These are phyloP conservation scores for Leishmania lainsoni DNA, from an alignment of 208 protist species.

Conservation along the genomic window DNA sequence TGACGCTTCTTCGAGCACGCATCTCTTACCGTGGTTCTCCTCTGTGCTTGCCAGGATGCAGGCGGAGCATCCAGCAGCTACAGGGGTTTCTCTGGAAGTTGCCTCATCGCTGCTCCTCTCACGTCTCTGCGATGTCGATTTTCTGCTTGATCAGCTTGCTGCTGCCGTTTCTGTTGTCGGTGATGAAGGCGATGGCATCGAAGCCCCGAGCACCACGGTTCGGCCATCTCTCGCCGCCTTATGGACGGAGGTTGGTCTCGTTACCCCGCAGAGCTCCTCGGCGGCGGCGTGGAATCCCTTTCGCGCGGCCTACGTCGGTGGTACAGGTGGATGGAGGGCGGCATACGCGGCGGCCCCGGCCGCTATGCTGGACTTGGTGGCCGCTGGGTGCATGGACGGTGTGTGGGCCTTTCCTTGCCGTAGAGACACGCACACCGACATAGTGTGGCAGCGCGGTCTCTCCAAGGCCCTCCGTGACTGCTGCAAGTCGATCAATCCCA, in stretches of 20 bases:
- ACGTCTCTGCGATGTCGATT: neutral
- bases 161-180: neutral
- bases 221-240: constrained; percentile 4
- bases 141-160: constrained; percentile 15
- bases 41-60: neutral
- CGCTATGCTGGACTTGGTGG: constrained; percentile 18
- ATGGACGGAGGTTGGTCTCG: constrained; percentile 10
- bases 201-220: neutral
- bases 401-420: neutral
- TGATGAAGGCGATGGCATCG: neutral
- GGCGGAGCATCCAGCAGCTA: neutral
- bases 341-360: constrained; percentile 16
- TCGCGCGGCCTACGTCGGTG: neutral
- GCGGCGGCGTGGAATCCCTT: constrained; percentile 10
- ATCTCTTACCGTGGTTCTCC: neutral
- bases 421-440: neutral
- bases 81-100: neutral
- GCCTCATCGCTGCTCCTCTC: constrained; percentile 4
- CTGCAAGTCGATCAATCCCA: constrained; percentile 19
- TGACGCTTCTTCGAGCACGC: neutral
- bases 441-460: constrained; percentile 9
- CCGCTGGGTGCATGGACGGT: constrained; percentile 23
- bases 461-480: constrained; percentile 16
- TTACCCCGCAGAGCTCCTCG: neutral
- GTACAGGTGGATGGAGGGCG: constrained; percentile 7